Evolutionary conservation across 108 stramenopile species (phyloP).

Genomic region (Nannochloropsis gaditana): DNA sequence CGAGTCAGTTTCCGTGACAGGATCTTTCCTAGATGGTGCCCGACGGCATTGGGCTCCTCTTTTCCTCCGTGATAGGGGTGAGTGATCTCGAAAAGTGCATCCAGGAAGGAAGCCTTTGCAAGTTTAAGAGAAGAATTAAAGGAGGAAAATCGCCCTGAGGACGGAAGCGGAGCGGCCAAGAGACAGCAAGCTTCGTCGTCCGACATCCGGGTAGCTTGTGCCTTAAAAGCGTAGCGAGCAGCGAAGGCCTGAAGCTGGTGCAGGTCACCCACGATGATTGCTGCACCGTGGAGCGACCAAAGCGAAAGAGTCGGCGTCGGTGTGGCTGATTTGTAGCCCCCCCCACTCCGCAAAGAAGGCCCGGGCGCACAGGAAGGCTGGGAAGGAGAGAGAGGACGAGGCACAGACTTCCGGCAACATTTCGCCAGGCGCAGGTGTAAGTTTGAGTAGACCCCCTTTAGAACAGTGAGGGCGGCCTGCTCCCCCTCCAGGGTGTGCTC

Average conservation of each 20-base stretch:
- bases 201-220: background rate
- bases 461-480: background rate
- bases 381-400: background rate
- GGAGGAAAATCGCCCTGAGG: background rate
- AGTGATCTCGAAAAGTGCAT: too few species aligned
- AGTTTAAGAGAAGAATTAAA: too few species aligned
- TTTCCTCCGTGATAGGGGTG: too few species aligned
- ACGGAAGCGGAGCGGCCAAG: background rate
- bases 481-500: background rate
- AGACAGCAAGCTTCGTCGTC: slow-evolving; percentile 14
- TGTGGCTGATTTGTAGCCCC: background rate
- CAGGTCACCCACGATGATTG: background rate
- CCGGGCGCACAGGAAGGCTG: background rate
- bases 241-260: background rate
- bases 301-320: background rate
- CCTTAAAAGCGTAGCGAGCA: background rate
- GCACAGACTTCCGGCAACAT: background rate
- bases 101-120: too few species aligned
- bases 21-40: background rate
- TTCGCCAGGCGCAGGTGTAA: background rate
- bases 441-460: background rate
- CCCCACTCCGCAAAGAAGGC: background rate
- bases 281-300: slow-evolving; percentile 15
- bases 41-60: background rate
- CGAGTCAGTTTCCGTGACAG: background rate